Evolutionary conservation across 2,329 filamentous ascomycete species (phyloP), one percentile per base, ranked within the genome.

Genomic region (Penicillium italicum): DNA sequence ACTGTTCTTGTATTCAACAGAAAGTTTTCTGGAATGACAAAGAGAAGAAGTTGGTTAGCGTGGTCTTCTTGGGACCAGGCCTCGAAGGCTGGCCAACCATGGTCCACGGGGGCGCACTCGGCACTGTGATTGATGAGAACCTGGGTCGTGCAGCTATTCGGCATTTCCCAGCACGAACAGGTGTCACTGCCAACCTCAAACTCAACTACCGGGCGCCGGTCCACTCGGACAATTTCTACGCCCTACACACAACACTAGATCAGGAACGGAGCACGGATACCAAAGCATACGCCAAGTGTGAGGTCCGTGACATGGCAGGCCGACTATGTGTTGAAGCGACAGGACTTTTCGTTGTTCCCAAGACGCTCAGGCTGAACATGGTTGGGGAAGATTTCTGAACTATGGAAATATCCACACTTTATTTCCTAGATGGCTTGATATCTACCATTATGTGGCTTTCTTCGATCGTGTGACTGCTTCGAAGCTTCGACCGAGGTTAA

Each of bases 21-120:
- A 80, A 82, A 63, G 73, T 88, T 1, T 91, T 89, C 67, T 84
- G 80, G 77, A 84, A 89, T 67, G 66, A 75, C 4, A 70, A 71
- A 30, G 82, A 84, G 7, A 79, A 83, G 61, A 82, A 84, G 63
- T 70, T 85, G 33, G 74, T 86, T 11, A 82, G 79, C 47, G 78
- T 91, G n/a, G 76, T 91, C 5, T 88, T 80, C 77, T 80, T 91
- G 51, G 89, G 89, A 7, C 71, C 77, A n/a, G 82, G 78, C 1
- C 68, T 87, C 20, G 77, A 80, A 45, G 88, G 89, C 4, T 92
- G 87, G 86, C 88, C 88, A 1, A 81, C 82, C 12, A 78, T 89
- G 38, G 84, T 85, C 49, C 89, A 93, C 74, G 89, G 89, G 53
- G 89, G 89, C 14, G 78, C 81, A 7, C 78, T 89, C 46, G 86